Conservation (phyloP, 2,329 filamentous ascomycete species). For the Volutella citrinella region DNA sequence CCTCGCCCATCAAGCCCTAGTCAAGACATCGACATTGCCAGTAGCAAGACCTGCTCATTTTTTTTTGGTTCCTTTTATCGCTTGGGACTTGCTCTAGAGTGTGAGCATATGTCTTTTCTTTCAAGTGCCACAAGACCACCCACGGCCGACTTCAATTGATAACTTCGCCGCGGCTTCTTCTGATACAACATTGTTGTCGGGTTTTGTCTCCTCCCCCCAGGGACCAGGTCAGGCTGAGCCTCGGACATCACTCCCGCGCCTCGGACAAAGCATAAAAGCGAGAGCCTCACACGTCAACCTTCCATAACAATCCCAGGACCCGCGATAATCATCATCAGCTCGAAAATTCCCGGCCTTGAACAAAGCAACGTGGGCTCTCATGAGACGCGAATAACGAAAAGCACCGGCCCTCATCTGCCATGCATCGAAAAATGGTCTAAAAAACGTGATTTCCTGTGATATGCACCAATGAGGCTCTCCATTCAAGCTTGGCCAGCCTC, state of each 20-base stretch:
- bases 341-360: slow-evolving; percentile 16
- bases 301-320: slow-evolving; percentile 22
- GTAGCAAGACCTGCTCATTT: slow-evolving; percentile 18
- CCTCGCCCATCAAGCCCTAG: too few relatives aligned
- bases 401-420: slow-evolving; percentile 45
- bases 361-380: slow-evolving; percentile 21
- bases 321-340: too few relatives aligned
- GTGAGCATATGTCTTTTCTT: too few relatives aligned
- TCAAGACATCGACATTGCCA: too few relatives aligned
- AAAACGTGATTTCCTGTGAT: slow-evolving; percentile 36
- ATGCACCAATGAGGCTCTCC: slow-evolving; percentile 34
- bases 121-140: slow-evolving; percentile 24
- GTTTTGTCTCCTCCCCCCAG: slow-evolving; percentile 18
- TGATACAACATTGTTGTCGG: slow-evolving; percentile 21
- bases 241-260: slow-evolving; percentile 21
- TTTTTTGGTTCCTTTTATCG: too few relatives aligned
- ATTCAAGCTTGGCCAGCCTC: slow-evolving; percentile 22
- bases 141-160: slow-evolving; percentile 27
- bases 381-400: slow-evolving; percentile 39
- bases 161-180: slow-evolving; percentile 23
- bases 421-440: slow-evolving; percentile 51
- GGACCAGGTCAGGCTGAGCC: slow-evolving; percentile 16
- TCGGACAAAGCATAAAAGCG: slow-evolving; percentile 16
- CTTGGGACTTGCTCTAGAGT: too few relatives aligned
- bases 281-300: slow-evolving; percentile 14